These are phyloP conservation scores for Epichloe amarillans DNA, from an alignment of 2,329 filamentous ascomycete genomes.

Conservation along the genomic window DNA sequence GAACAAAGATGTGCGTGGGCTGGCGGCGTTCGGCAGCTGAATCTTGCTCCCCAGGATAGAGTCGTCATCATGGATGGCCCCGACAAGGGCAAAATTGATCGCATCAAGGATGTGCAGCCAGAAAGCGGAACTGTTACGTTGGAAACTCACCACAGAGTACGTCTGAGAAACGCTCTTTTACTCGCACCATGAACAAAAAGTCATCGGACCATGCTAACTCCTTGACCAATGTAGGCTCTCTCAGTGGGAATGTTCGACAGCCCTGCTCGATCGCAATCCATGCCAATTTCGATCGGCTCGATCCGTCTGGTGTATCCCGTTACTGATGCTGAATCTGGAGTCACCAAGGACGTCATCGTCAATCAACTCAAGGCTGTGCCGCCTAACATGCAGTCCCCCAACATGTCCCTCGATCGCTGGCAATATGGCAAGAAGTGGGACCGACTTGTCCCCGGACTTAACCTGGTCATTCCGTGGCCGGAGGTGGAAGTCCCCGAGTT, in stretches of 20 bases:
- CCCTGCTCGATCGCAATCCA: slow-evolving; percentile 16
- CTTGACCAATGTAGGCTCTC: slow-evolving; percentile 13
- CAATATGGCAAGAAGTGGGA: slow-evolving; percentile 30
- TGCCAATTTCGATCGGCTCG: slow-evolving; percentile 51
- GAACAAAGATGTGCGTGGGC: slow-evolving; percentile 39
- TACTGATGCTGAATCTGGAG: slow-evolving; percentile 49
- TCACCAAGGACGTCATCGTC: slow-evolving; percentile 62
- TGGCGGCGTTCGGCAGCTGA: slow-evolving; percentile 42
- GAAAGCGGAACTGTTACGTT: slow-evolving; percentile 46
- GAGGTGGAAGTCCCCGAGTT: slow-evolving; percentile 33
- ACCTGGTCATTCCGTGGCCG: slow-evolving; percentile 68
- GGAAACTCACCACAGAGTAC: slow-evolving; percentile 50
- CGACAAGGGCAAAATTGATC: slow-evolving; percentile 73
- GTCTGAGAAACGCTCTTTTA: slow-evolving; percentile 11
- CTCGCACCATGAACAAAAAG: not conserved
- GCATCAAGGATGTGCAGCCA: slow-evolving; percentile 44
- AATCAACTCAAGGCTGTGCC: slow-evolving; percentile 48
- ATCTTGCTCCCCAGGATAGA: slow-evolving; percentile 57
- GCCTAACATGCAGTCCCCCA: slow-evolving; percentile 31
- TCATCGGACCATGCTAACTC: not conserved
- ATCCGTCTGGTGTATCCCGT: slow-evolving; percentile 75
- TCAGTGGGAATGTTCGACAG: slow-evolving; percentile 18
- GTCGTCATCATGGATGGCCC: slow-evolving; percentile 69
- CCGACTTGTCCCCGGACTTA: slow-evolving; percentile 55
- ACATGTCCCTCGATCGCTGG: slow-evolving; percentile 28